Conservation (phyloP, 192 early-diverging fungal species). For the Globomyces pollinis-pini region DNA sequence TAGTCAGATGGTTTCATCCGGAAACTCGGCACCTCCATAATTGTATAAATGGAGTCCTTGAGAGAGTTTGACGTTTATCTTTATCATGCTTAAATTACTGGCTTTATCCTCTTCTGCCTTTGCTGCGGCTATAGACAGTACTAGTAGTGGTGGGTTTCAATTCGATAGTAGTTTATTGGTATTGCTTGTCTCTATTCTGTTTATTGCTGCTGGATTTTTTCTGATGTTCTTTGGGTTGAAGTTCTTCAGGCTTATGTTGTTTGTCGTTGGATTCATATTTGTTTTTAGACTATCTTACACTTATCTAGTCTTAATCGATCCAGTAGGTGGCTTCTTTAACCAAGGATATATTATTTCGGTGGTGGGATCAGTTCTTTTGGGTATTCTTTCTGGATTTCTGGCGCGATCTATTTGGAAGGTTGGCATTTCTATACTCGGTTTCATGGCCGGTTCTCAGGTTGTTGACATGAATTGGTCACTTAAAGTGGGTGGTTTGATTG, state of each 20-base stretch:
- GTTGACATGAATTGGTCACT: constrained; percentile 17
- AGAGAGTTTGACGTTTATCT: no score
- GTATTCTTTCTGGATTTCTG: constrained; percentile 21
- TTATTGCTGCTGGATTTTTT: constrained; percentile 20
- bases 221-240: constrained; percentile 17
- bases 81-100: no score
- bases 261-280: constrained; percentile 20
- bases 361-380: constrained; percentile 19
- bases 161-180: no score
- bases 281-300: not conserved
- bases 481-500: constrained; percentile 17
- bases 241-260: constrained; percentile 17
- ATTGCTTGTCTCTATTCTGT: no score
- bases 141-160: no score
- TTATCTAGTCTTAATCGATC: constrained; percentile 10
- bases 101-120: no score
- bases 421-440: constrained; percentile 22
- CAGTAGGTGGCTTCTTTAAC: constrained; percentile 14
- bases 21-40: no score
- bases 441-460: constrained; percentile 17
- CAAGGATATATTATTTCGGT: constrained; percentile 13
- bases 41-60: no score
- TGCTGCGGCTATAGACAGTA: no score
- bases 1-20: no score
- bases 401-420: constrained; percentile 18